Base-by-base conservation (phyloP, 495 filamentous ascomycete genomes). In the Cenococcum geophilum region DNA sequence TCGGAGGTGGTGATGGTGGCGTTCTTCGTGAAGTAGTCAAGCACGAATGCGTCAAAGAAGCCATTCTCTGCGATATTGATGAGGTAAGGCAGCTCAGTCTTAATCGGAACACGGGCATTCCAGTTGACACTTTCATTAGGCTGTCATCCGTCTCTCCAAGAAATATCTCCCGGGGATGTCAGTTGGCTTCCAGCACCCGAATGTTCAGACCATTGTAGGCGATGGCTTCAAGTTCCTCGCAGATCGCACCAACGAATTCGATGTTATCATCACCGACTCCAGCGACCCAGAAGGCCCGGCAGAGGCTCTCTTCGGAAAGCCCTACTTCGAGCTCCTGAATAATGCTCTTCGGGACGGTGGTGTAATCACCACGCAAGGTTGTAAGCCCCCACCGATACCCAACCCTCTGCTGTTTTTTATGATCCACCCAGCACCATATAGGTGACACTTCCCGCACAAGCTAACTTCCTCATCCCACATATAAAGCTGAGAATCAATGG, bases 301-400 rank as follows among this genome's bases (percentile, higher is more conserved):
- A 61, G 92, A 96, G 83, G 82, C 80, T 59, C 82, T 99, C 57
- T 99, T 99, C 86, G 84, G 97, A 84, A 96, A 97, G 81, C 87
- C 92, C 52, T 99, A 97, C 83, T 99, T 97, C 73, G 82, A 97
- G 80, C 85, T 97, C 42, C 80, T 97, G 22, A 78, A 86, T 76
- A 86, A 83, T 62, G 93, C 93, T 63, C 84, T 99, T 65, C 87
- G 86, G 68, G 90, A 95, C 62, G 95, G 92, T 76, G 93, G 93
- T 79, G 91, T 99, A 67, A 96, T 99, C 79, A 95, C 93, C 76
- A 99, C 95, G 67, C 93, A 99, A 96, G 93, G 93, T 98, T 95
- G 89, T 96, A 73, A 72, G 87, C 81, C 89, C 91, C 82, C 82
- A 85, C 83, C 82, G 86, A 34, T 74, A 71, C 54, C 45, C n/a